Evolutionary conservation across 2,329 filamentous ascomycete genomes (phyloP).

Genomic region (Fusarium fracticaudum): DNA sequence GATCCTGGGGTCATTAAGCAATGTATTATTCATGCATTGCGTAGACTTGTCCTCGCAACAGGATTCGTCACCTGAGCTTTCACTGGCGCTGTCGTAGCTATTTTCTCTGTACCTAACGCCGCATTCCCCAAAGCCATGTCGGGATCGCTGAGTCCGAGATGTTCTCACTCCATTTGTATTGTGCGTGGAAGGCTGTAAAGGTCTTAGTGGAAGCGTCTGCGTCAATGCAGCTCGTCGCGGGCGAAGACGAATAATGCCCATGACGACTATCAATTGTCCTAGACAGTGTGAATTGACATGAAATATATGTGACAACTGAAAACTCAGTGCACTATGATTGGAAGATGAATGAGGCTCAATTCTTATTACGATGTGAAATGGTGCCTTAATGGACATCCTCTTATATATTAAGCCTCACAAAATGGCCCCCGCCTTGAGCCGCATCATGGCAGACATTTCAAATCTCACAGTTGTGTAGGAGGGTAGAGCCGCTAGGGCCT

Average conservation of each 20-base stretch:
- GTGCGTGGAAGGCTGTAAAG: accelerated
- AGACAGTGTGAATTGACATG: accelerated
- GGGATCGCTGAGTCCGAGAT: accelerated
- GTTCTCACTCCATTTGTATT: accelerated
- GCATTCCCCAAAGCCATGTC: accelerated
- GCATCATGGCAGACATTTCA: neutral
- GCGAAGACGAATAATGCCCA: neutral
- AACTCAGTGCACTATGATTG: accelerated
- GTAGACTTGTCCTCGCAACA: neutral
- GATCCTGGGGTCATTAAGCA: accelerated
- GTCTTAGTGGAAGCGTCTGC: accelerated
- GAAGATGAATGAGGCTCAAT: no score
- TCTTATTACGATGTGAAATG: no score
- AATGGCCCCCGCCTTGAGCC: neutral
- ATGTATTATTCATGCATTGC: accelerated
- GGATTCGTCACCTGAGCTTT: neutral
- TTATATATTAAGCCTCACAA: no score
- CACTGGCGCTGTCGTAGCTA: neutral
- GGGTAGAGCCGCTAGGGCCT: neutral
- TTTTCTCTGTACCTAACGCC: accelerated
- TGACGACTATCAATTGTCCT: neutral
- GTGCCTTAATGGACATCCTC: no score
- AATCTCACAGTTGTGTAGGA: neutral
- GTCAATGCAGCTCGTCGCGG: accelerated
- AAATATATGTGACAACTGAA: neutral